Evolutionary conservation across 306 rosid genomes (phyloP), one percentile per base, ranked within the genome.

Genomic region (Cucurbita ficifolia): DNA sequence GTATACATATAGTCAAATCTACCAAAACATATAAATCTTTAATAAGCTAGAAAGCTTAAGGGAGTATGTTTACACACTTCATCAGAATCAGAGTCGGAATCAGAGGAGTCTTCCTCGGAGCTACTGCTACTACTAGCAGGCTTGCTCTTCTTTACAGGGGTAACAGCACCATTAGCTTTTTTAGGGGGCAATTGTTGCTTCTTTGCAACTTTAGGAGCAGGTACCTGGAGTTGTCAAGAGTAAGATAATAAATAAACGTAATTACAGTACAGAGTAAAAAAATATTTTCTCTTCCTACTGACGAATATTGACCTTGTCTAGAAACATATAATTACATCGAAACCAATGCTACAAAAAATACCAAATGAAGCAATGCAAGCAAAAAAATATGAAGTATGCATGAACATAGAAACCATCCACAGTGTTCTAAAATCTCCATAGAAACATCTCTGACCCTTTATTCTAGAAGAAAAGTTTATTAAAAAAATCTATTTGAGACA

Each of bases 121-220:
- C 74, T 70, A 19, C 74, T 70, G 39, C 74, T 69, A 5, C 58
- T 70, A 3, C 55, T 46, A 29, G 29, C 74, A 24, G 74, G 57
- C 57, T 67, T 80, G 21, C 50, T 77, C 64, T 82, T 87, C 79
- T 82, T 72, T 16, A 70, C 79, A 6, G 65, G 54, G 14, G 59
- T 50, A 79, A 12, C 57, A 17, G 50, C 10, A 2, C 84, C 88
- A n/a, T 90, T 90, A 8, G 83, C 83, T 14, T 86, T 89, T 13
- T 87, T 88, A 7, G 76, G 53, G 1, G 77, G 10, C 46, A 75
- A 53, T 4, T 81, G 75, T 4, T 24, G 16, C 72, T 79, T 84
- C 36, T 84, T 84, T 1, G 79, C 55, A 56, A 61, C 49, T 38
- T 89, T 86, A 1, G 73, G 18, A 8, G 76, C 86, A 59, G 84